Base-by-base conservation (phyloP, 352 stramenopile species). In the Pythium utonaiense region DNA sequence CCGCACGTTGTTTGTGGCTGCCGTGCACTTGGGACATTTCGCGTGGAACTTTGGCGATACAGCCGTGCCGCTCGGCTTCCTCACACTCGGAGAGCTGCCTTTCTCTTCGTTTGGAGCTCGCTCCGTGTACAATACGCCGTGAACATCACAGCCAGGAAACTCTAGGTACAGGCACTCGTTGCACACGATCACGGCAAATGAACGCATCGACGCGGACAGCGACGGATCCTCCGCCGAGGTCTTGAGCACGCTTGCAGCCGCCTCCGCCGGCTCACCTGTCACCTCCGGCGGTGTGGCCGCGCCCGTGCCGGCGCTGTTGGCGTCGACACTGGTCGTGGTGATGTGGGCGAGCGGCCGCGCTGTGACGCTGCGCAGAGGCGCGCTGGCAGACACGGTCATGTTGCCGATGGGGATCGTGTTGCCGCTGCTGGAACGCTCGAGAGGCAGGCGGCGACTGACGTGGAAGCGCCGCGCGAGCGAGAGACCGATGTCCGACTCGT, bases 91-190 rank as follows among this genome's bases (percentile, higher is more conserved):
- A 28, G 51, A 34, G 8, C 53, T 58, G 49, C 24, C 10, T 14
- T 57, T 51, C 33, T 60, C 52, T n/a, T 64, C 50, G 12, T 33
- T 40, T 6, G 57, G 31, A n/a, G 89, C 53, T 42, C 70, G 71
- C 34, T 96, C 72, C 6, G 85, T 92, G 57, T 95, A 96, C 28
- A 96, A 59, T 1, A 90, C 70, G 48, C 86, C 83, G 51, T 96
- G 87, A 8, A 93, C 78, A 54, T 96, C 85, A 56, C 87, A 96
- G 38, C 87, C 87, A 0, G 87, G 87, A 55, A 96, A 96, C 66
- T 96, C 87, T 19, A 96, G 64, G 61, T 93, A 96, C n/a, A 84
- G 73, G 49, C 87, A 96, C 27, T 81, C 67, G 65, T 71, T 75
- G 68, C 87, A 96, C 9, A 94, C 64, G 62, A 96, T 93, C 28